phyloP scores from a whole-genome alignment of 2,329 filamentous ascomycete species.

The Sporothrix globosa region DNA sequence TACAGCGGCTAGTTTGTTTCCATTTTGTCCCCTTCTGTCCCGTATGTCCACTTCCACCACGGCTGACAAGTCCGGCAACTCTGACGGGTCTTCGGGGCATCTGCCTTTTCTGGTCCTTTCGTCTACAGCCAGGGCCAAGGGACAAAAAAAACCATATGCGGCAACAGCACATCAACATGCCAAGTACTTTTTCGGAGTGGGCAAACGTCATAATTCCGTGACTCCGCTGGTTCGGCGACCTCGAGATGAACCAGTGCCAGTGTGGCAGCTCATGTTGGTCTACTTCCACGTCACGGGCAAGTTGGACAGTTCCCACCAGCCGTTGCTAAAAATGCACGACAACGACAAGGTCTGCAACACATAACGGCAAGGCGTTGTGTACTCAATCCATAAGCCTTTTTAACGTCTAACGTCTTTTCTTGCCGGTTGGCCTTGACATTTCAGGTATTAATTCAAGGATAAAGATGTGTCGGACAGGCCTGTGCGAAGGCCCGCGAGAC shows the following conservation, averaged over 20 bases:
- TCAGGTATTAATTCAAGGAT: too few species aligned
- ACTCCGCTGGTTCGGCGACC: neutral
- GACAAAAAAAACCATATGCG: too few species aligned
- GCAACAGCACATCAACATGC: neutral
- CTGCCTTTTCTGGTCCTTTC: neutral
- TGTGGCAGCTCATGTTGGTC: neutral
- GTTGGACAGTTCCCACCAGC: neutral
- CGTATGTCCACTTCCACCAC: neutral
- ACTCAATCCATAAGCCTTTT: neutral
- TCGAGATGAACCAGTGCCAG: neutral
- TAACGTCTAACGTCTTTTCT: too few species aligned
- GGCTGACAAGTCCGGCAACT: neutral
- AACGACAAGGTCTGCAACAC: neutral
- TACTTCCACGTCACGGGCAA: neutral
- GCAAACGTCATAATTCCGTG: neutral
- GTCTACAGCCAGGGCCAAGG: neutral
- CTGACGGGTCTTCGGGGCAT: neutral
- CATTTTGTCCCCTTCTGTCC: neutral
- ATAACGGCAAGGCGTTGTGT: neutral
- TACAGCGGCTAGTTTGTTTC: slow-evolving; percentile 1
- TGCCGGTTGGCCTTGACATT: too few species aligned
- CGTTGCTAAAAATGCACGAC: neutral
- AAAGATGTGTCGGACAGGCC: neutral
- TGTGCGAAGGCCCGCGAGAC: slow-evolving; percentile 1
- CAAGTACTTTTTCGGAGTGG: neutral